Base-by-base conservation (phyloP, 148 eudicot genomes). In the Rhododendron ovatum region DNA sequence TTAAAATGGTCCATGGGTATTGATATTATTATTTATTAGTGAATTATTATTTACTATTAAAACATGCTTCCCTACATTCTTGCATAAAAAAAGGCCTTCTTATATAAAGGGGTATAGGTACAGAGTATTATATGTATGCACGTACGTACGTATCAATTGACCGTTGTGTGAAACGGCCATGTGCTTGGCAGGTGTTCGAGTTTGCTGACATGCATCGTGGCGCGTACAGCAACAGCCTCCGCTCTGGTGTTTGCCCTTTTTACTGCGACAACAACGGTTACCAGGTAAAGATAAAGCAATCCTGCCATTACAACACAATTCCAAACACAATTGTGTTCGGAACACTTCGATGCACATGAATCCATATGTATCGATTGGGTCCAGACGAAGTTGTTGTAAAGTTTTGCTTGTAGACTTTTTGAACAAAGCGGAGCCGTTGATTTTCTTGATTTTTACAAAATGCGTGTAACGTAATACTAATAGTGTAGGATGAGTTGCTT, bases 181-280 rank as follows among this genome's bases (percentile, higher is more conserved):
- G 79, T 73, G 45, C 9, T 77, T 63, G 76, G 1, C 89, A 97
- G 99, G 98, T 97, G 79, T 97, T 97, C 90, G 89, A 93, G 89
- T 95, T 95, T 78, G 99, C 99, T 12, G 93, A 97, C 95, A 93
- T 81, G 80, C 87, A 94, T 89, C 87, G 99, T 78, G 99, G 98
- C 47, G 96, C 98, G n/a, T 97, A 97, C 89, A 94, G 98, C 88
- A 87, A 90, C 83, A 93, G 94, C 73, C 86, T 95, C 2, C 87
- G 83, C 43, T 87, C 87, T 45, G 96, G 92, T 1, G 98, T 91
- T 65, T 95, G 98, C 88, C 98, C 98, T 5, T 97, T 93, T 90
- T 95, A 97, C 90, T 95, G 99, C 87, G 98, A 93, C 80, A 88
- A 89, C 37, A 94, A 94, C 80, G 99, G 99, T 53, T 97, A 97